These are phyloP conservation scores for Phytomonas sp. DNA, from an alignment of 208 protist genomes.

Conservation along the genomic window DNA sequence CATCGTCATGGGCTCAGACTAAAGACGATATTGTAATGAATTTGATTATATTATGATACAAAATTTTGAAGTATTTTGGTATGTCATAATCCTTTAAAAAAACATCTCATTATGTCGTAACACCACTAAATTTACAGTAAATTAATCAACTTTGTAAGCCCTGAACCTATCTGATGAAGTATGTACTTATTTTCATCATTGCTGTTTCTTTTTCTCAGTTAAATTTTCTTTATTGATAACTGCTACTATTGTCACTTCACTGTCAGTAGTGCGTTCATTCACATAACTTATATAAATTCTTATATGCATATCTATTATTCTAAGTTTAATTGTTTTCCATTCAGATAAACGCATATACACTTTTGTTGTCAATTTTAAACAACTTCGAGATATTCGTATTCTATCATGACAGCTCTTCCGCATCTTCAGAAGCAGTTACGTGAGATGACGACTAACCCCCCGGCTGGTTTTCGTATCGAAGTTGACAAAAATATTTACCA, in stretches of 20 bases:
- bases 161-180: background rate
- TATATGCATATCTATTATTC: slow-evolving; percentile 11
- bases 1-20: background rate
- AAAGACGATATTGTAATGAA: background rate
- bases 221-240: background rate
- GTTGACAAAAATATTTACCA: slow-evolving; percentile 76
- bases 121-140: background rate
- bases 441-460: slow-evolving; percentile 81
- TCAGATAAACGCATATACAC: background rate
- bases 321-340: slow-evolving; percentile 1
- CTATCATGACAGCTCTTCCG: slow-evolving; percentile 62
- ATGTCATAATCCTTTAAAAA: background rate
- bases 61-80: background rate
- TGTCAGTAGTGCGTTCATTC: background rate
- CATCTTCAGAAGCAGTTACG: slow-evolving; percentile 88
- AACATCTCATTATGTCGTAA: background rate
- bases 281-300: background rate
- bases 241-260: background rate
- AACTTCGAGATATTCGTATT: slow-evolving; percentile 7
- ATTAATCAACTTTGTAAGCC: background rate
- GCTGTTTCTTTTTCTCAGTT: slow-evolving; percentile 7
- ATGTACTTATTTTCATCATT: slow-evolving; percentile 5
- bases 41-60: background rate
- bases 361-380: background rate
- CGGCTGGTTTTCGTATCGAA: slow-evolving; percentile 90